Evolutionary conservation across 345 rosid genomes (phyloP), one percentile per base, ranked within the genome.

Genomic region (Rhodamnia rubescens): DNA sequence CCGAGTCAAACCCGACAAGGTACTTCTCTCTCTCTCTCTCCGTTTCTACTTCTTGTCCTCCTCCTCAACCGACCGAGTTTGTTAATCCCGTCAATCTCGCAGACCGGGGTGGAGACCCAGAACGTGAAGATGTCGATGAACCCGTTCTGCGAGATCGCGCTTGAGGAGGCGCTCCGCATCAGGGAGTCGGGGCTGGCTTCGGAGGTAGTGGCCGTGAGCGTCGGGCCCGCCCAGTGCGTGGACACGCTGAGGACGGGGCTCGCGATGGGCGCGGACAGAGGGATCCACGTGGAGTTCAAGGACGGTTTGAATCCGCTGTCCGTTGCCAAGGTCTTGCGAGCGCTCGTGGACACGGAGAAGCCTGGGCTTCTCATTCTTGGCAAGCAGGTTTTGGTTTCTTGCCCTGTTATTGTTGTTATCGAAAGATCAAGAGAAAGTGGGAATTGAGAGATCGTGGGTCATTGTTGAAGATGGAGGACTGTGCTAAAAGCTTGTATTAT

Each of bases 81-180:
- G 2, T 32, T 50, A 6, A 36, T 22, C 9, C 26, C 36, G 32
- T 21, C 44, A 54, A 53, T 83, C 13, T 53, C 53, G 53, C 90
- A 96, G 98, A 97, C 90, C 14, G 99, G 98, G 22, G 96, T 97
- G 83, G 97, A 97, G 91, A 97, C 98, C 82, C 91, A 92, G 81
- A 97, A 95, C 87, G 97, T 97, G 87, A 97, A 95, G 92, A 95
- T 97, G 99, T 97, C 99, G 74, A 97, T 97, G 97, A 97, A 97
- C 85, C 99, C 98, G 8, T 97, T 97, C 87, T 97, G 99, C 86
- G 97, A 95, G 92, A 95, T 97, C 81, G 99, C 98, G 2, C 84
- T 95, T 61, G 99, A 95, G 69, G 98, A 97, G 90, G 98, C 99
- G 47, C 91, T 97, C 54, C 91, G 95, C 82, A 94, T 97, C 85